These are phyloP conservation scores for Pleurotus ostreatus DNA, from an alignment of 768 basidiomycete species.

Conservation along the genomic window DNA sequence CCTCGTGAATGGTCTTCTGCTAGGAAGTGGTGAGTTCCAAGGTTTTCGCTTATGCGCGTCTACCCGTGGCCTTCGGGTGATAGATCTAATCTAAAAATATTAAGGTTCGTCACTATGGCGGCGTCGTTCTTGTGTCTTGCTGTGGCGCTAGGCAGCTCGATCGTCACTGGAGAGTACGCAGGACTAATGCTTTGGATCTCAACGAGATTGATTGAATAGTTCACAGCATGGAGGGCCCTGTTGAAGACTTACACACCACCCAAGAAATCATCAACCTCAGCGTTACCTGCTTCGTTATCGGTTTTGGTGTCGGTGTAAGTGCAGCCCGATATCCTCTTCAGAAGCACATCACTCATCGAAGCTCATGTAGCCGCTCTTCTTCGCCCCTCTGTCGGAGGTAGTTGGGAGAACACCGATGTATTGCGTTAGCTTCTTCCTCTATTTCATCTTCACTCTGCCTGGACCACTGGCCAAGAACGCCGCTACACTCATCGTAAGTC, in stretches of 20 bases:
- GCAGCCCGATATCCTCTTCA: neutral
- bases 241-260: conserved; percentile 23
- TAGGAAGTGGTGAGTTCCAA: conserved; percentile 28
- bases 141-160: conserved; percentile 34
- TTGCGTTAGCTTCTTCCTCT: conserved; percentile 33
- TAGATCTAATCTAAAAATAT: neutral
- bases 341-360: neutral
- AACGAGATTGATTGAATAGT: neutral
- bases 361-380: conserved; percentile 32
- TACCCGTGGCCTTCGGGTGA: neutral
- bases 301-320: conserved; percentile 32
- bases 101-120: conserved; percentile 31
- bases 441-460: conserved; percentile 44
- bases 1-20: conserved; percentile 29
- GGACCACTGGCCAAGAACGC: conserved; percentile 40
- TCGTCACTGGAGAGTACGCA: conserved; percentile 38
- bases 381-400: conserved; percentile 35
- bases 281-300: conserved; percentile 38
- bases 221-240: conserved; percentile 28
- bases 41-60: neutral
- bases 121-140: conserved; percentile 33
- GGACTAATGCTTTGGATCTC: neutral
- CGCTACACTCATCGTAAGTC: conserved; percentile 36
- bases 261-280: conserved; percentile 38
- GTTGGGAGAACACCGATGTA: conserved; percentile 34